A percentile compares a stretch with the other conserved stretches of the same genome.
Conservation (phyloP, 306 rosid species). For the Acacia acuminata region DNA sequence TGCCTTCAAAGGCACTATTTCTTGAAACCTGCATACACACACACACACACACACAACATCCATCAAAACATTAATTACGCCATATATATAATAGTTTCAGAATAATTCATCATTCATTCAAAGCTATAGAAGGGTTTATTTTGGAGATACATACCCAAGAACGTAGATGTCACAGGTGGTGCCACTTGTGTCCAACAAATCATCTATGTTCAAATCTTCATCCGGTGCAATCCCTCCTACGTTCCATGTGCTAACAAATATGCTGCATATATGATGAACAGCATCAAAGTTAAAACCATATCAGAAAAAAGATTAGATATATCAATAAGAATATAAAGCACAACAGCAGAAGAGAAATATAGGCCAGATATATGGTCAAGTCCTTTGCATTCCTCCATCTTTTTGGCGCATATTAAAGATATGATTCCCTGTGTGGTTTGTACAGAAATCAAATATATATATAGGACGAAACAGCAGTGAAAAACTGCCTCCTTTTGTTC, state of each 20-base stretch:
- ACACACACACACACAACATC: not conserved
- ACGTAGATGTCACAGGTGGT: slow-evolving; percentile 76
- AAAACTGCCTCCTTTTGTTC: not conserved
- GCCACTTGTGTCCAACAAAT: slow-evolving; percentile 56
- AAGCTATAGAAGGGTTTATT: not conserved
- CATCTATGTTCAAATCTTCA: slow-evolving; percentile 58
- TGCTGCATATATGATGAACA: slow-evolving; percentile 33
- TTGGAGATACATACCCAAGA: slow-evolving; percentile 57
- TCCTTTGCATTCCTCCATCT: not conserved
- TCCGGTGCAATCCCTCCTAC: slow-evolving; percentile 84
- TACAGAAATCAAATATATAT: not conserved
- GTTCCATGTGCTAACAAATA: slow-evolving; percentile 91
- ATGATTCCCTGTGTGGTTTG: not conserved
- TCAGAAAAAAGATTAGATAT: not conserved
- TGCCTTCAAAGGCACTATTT: slow-evolving; percentile 82
- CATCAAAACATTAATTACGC: not conserved
- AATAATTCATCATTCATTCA: not conserved
- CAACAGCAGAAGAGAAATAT: not conserved
- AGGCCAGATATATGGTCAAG: not conserved
- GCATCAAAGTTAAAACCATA: slow-evolving; percentile 9
- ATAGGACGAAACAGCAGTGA: not conserved
- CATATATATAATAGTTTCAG: not conserved
- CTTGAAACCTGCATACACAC: slow-evolving; percentile 69
- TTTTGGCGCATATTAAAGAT: not conserved
- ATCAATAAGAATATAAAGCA: not conserved